Evolutionary conservation across 352 stramenopile species (phyloP).

Genomic region (Thalassiosira exigua): DNA sequence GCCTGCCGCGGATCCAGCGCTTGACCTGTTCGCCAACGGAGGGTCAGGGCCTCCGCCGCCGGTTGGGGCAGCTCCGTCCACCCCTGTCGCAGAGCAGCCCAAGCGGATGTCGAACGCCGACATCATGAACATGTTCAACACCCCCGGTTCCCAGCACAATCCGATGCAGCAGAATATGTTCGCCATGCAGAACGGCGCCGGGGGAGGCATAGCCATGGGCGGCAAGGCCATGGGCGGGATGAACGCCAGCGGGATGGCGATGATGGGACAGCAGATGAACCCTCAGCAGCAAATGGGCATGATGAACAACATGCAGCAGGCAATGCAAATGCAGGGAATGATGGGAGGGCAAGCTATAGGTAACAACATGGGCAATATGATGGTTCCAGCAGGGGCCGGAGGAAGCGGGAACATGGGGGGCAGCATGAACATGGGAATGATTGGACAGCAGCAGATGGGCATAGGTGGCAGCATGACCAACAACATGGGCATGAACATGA

Average conservation of each 20-base stretch:
- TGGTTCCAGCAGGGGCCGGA: conserved; percentile 20
- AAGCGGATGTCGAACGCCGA: conserved; percentile 51
- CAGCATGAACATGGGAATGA: conserved; percentile 29
- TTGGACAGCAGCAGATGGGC: conserved; percentile 25
- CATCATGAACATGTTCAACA: conserved; percentile 65
- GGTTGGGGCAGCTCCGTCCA: background rate
- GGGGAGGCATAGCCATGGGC: conserved; percentile 13
- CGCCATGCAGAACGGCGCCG: conserved; percentile 24
- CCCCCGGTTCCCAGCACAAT: conserved; percentile 25
- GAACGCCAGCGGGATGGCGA: conserved; percentile 24
- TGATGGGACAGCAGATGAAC: conserved; percentile 44
- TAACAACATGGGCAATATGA: conserved; percentile 35
- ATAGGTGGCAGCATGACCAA: conserved; percentile 43
- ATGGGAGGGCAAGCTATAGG: too few relatives aligned
- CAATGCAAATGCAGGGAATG: conserved; percentile 35
- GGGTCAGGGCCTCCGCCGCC: conserved; percentile 3
- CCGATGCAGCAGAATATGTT: conserved; percentile 39
- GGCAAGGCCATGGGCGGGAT: conserved; percentile 27
- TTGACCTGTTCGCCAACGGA: conserved; percentile 62
- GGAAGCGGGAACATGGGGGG: conserved; percentile 19
- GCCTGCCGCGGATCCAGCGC: conserved; percentile 18
- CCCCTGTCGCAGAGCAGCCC: background rate
- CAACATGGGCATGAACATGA: conserved; percentile 46
- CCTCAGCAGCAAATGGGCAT: conserved; percentile 39
- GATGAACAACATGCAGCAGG: conserved; percentile 27